Evolutionary conservation across 2,329 filamentous ascomycete genomes (phyloP).

Genomic region (Apiospora koreana): DNA sequence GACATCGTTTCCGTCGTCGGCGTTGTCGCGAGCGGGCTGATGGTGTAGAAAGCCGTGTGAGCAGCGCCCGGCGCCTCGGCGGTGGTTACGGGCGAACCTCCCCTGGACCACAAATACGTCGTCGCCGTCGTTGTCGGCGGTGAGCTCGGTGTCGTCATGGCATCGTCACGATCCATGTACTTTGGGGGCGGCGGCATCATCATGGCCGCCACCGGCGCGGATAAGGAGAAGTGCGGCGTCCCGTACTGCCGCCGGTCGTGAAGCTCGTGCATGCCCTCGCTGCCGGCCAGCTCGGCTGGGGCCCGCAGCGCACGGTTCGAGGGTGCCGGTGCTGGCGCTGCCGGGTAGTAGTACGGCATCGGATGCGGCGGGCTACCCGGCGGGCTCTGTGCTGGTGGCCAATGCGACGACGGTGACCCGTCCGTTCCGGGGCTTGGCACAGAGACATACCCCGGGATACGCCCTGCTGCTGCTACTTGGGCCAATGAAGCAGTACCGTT

Average conservation of each 20-base stretch:
- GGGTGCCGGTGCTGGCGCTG: background rate
- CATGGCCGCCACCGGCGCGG: background rate
- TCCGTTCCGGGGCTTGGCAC: background rate
- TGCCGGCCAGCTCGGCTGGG: background rate
- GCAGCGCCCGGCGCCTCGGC: background rate
- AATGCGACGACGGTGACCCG: background rate
- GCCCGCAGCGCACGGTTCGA: background rate
- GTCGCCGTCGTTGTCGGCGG: background rate
- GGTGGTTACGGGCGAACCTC: background rate
- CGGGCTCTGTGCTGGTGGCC: no score
- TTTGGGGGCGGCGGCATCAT: background rate
- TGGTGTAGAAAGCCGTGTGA: background rate
- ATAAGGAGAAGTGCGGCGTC: background rate
- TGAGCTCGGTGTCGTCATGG: background rate
- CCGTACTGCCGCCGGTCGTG: background rate
- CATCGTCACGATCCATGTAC: background rate
- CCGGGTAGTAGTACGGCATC: background rate
- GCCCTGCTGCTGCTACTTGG: background rate
- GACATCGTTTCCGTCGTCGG: no score
- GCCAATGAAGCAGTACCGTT: background rate
- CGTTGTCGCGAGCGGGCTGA: background rate
- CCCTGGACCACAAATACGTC: background rate
- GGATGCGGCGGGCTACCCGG: background rate
- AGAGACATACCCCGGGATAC: background rate
- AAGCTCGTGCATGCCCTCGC: conserved; percentile 5